These are phyloP conservation scores for Wickerhamiella slavikovae DNA, from an alignment of 805 yeast genomes.

Conservation along the genomic window DNA sequence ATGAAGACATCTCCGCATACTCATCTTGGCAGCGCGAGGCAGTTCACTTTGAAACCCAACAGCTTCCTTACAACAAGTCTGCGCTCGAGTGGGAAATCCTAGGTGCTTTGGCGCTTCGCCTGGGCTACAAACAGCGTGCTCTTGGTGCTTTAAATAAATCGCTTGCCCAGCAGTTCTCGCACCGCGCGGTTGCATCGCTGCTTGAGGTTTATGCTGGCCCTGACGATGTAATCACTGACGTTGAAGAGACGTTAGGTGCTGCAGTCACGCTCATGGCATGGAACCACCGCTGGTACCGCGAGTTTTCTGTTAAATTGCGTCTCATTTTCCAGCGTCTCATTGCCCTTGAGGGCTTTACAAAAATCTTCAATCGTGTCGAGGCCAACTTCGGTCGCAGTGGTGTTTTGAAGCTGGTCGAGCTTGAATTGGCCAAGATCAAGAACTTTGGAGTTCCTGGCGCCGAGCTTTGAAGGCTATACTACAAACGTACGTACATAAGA, in stretches of 20 bases:
- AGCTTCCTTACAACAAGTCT: slow-evolving; percentile 52
- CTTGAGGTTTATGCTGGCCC: slow-evolving; percentile 36
- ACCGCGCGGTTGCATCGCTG: slow-evolving; percentile 55
- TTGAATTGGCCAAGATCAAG: slow-evolving; percentile 10
- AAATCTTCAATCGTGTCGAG: slow-evolving; percentile 28
- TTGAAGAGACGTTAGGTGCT: slow-evolving; percentile 35
- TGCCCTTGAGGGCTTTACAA: slow-evolving; percentile 58
- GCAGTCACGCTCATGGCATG: slow-evolving; percentile 75
- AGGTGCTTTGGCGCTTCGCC: slow-evolving; percentile 67
- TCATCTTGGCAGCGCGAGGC: slow-evolving; percentile 88
- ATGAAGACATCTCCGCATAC: slow-evolving; percentile 47
- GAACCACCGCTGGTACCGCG: slow-evolving; percentile 95
- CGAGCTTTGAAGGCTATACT: slow-evolving; percentile 6
- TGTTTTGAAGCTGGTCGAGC: slow-evolving; percentile 13
- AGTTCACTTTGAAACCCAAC: slow-evolving; percentile 75
- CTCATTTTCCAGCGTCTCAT: slow-evolving; percentile 38
- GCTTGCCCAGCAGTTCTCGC: slow-evolving; percentile 54
- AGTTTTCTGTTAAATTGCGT: slow-evolving; percentile 56
- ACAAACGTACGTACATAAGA: background rate
- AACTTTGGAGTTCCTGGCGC: slow-evolving; percentile 11
- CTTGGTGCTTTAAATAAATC: slow-evolving; percentile 64
- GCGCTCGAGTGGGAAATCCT: slow-evolving; percentile 84
- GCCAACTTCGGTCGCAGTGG: slow-evolving; percentile 17
- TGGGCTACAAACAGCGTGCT: slow-evolving; percentile 71
- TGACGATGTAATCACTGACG: slow-evolving; percentile 13